Conservation (phyloP, 2,329 filamentous ascomycete species). For the Ascochyta viciae-villosae region DNA sequence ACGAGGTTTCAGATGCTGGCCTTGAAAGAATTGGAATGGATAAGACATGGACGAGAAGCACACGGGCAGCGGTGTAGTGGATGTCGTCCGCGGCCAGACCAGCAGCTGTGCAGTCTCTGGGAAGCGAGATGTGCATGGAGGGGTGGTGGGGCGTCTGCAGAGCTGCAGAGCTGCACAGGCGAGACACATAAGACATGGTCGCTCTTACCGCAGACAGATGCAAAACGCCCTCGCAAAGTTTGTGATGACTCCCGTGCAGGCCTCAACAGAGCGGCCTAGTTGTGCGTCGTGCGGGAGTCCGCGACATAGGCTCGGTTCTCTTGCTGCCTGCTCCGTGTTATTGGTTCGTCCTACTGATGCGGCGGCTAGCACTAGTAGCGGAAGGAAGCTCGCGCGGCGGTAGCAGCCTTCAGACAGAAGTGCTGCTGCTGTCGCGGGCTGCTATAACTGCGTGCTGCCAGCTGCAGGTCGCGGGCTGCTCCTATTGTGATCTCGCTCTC, state of each 20-base stretch:
- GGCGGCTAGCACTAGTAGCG: conserved; percentile 21
- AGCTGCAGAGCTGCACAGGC: background rate
- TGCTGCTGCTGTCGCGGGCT: conserved; percentile 3
- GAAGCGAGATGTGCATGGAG: conserved; percentile 11
- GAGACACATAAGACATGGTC: conserved; percentile 16
- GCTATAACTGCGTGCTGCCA: conserved; percentile 17
- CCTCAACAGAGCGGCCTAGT: conserved; percentile 9
- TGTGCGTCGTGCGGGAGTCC: conserved; percentile 17
- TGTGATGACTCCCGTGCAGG: conserved; percentile 18
- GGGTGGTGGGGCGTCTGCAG: conserved; percentile 12
- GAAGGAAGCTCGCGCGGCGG: conserved; percentile 21
- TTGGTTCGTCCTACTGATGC: conserved; percentile 17
- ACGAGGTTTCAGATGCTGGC: conserved; percentile 43
- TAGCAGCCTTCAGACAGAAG: conserved; percentile 16
- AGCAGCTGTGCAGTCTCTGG: conserved; percentile 1
- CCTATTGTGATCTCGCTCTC: conserved; percentile 8
- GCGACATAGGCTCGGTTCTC: conserved; percentile 13
- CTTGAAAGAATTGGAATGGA: conserved; percentile 22
- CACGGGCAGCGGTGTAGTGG: conserved; percentile 7
- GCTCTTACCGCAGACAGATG: conserved; percentile 16
- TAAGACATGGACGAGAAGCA: conserved; percentile 2
- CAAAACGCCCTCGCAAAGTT: conserved; percentile 16
- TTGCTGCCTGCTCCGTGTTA: conserved; percentile 3
- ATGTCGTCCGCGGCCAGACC: background rate
- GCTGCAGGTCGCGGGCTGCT: conserved; percentile 12